Base-by-base conservation (phyloP, 2,329 filamentous ascomycete species). In the Fusarium sublunatum region DNA sequence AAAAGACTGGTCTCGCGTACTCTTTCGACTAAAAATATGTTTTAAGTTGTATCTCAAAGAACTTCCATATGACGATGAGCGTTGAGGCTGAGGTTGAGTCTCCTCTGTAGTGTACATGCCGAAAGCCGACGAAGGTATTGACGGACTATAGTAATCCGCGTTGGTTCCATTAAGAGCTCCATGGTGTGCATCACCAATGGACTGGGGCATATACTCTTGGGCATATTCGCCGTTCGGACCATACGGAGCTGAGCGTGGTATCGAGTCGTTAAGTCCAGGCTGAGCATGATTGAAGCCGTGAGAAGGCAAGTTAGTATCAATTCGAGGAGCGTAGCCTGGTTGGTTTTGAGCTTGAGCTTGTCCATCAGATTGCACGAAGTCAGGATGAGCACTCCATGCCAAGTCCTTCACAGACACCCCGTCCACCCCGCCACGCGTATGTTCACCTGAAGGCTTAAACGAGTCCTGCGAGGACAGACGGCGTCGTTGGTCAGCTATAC, bases 101-200 rank as follows among this genome's bases (percentile, higher is more conserved):
- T 65, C 65, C 8, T 61, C 53, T 5, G 69, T 64, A 9, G 72
- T 61, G 11, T 71, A 66, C 77, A 79, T 78, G 59, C 76, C 77
- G 58, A 79, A 79, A 6, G 76, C 76, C 48, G 77, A 75, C 3
- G 76, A 78, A 3, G 78, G 77, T 40, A 80, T 74, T 3, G 74
- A 74, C 11, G 75, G 73, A 44, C 76, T 77, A 63, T 80, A 80
- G 57, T 80, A 80, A 54, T 79, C 77, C 39, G 76, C 76, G 48
- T 72, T 80, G 35, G 72, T 75, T 34, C 74, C 76, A 51, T 67
- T 72, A 39, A 76, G 74, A 35, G 74, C 71, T 38, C 70, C 72
- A 28, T 73, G 68, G 19, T 74, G 71, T 28, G 72, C 69, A 50
- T 73, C 67, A 5, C 52, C 60, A 9, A 70, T 64, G n/a, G 67